Conservation (phyloP, 139 green algal species). For the Spirogloea muscicola region DNA sequence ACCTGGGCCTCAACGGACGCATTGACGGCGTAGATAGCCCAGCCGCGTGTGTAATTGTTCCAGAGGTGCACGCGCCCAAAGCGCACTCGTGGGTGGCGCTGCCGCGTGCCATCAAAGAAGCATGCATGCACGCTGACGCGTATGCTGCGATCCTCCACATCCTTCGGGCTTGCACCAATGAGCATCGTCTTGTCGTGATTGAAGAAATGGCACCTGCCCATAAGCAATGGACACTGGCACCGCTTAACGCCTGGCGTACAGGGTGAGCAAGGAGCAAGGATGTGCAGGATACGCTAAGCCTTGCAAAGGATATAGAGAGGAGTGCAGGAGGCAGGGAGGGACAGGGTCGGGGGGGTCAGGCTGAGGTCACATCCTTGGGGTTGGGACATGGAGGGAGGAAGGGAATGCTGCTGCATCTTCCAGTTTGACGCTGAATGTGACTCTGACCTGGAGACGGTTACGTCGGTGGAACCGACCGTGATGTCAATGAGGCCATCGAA, state of each 20-base stretch:
- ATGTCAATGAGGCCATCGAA: conserved; percentile 26
- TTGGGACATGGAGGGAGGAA: too few species aligned
- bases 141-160: conserved; percentile 11
- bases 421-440: too few species aligned
- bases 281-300: too few species aligned
- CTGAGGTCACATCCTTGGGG: too few species aligned
- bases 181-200: conserved; percentile 29
- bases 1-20: conserved; percentile 13
- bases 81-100: conserved; percentile 22
- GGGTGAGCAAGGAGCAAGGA: too few species aligned
- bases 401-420: too few species aligned
- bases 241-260: too few species aligned
- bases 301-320: too few species aligned
- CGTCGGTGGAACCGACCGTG: conserved; percentile 8
- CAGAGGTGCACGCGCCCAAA: conserved; percentile 19
- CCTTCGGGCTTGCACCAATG: conserved; percentile 7
- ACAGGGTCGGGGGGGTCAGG: too few species aligned
- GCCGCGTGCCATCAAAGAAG: conserved; percentile 25
- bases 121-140: conserved; percentile 17
- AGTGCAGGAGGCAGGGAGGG: too few species aligned
- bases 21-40: conserved; percentile 26
- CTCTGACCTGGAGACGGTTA: conserved; percentile 29
- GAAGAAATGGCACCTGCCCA: conserved; percentile 5
- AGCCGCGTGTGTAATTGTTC: conserved; percentile 29
- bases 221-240: too few species aligned